Evolutionary conservation across 2,329 filamentous ascomycete species (phyloP).

Genomic region (Neospermospora avenae): DNA sequence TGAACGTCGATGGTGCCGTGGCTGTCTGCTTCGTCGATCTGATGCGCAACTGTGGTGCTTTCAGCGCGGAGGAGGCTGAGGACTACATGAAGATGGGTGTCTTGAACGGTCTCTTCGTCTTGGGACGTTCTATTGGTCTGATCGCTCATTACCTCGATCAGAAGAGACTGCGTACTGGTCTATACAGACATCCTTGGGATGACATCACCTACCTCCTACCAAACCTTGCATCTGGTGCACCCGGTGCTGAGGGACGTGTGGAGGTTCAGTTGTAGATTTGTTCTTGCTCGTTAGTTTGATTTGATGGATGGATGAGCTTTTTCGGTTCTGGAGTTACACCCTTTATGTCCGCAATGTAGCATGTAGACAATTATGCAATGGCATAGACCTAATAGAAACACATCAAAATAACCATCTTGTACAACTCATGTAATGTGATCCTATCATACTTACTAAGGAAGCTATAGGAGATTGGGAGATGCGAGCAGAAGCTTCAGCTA

Average conservation of each 20-base stretch:
- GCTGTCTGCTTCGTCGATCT: constrained; percentile 99
- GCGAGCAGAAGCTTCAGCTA: too few relatives aligned
- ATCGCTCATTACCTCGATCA: constrained; percentile 99
- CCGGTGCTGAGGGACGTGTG: constrained; percentile 79
- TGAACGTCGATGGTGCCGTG: constrained; percentile 97
- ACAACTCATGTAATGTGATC: neutral
- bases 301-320: constrained; percentile 9
- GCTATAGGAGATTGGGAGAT: too few relatives aligned
- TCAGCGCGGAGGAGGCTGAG: constrained; percentile 93
- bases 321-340: constrained; percentile 20
- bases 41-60: constrained; percentile 95
- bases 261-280: constrained; percentile 68
- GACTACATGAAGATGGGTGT: constrained; percentile 99
- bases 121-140: constrained; percentile 94
- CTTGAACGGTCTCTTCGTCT: constrained; percentile 97
- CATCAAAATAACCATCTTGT: neutral
- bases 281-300: neutral
- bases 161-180: constrained; percentile 96
- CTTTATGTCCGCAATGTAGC: constrained; percentile 16
- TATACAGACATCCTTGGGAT: constrained; percentile 99
- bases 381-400: constrained; percentile 17
- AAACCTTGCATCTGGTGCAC: constrained; percentile 67
- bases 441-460: too few relatives aligned
- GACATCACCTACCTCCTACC: constrained; percentile 95
- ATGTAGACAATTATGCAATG: constrained; percentile 25